phyloP scores from a whole-genome alignment of 2,329 filamentous ascomycete species.

The Pseudocercospora pini-densiflorae region DNA sequence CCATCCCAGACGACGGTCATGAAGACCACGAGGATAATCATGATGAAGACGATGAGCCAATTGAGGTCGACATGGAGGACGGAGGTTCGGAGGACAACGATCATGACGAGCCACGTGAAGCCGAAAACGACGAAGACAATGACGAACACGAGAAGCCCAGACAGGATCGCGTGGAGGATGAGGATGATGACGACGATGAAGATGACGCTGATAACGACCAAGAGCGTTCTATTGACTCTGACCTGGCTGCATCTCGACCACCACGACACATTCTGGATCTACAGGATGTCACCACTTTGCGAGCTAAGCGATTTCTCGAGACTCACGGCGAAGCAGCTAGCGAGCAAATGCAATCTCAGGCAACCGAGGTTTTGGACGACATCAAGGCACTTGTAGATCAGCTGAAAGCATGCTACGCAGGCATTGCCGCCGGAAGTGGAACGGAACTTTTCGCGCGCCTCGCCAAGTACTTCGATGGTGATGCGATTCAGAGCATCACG shows the following conservation, averaged over 20 bases:
- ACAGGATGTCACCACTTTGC: constrained; percentile 72
- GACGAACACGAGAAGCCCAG: constrained; percentile 34
- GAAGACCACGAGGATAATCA: constrained; percentile 53
- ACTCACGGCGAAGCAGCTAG: constrained; percentile 78
- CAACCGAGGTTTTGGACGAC: constrained; percentile 72
- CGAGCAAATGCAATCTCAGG: constrained; percentile 77
- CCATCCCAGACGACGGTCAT: constrained; percentile 31
- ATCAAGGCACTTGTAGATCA: constrained; percentile 73
- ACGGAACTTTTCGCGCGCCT: constrained; percentile 70
- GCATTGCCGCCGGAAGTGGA: constrained; percentile 7
- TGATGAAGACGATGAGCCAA: constrained; percentile 49
- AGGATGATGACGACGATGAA: constrained; percentile 49
- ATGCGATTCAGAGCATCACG: constrained; percentile 89
- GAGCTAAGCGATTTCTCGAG: constrained; percentile 83
- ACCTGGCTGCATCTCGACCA: constrained; percentile 50
- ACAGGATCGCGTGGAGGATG: constrained; percentile 31
- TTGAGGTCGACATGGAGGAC: constrained; percentile 34
- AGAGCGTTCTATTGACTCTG: constrained; percentile 60
- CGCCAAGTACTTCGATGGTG: constrained; percentile 83
- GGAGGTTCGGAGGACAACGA: constrained; percentile 16
- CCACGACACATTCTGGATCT: constrained; percentile 52
- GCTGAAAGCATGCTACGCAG: constrained; percentile 70
- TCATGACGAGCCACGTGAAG: constrained; percentile 64
- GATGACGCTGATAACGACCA: constrained; percentile 60
- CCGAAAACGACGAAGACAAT: constrained; percentile 47